Evolutionary conservation across 129 eudicot species (phyloP), one percentile per base, ranked within the genome.

Genomic region (Chrysanthemum lavandulifolium): DNA sequence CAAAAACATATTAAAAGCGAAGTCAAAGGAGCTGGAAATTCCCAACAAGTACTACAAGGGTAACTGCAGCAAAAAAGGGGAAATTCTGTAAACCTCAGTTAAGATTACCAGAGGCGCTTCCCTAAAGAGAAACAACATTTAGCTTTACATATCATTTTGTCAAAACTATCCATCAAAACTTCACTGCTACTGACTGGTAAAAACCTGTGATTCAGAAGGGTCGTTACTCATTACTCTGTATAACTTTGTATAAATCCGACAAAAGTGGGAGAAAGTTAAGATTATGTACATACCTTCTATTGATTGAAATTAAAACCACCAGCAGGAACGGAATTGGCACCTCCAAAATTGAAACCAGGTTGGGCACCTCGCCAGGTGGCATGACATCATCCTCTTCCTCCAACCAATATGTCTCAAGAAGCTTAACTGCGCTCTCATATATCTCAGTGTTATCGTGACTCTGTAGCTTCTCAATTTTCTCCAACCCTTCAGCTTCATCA

Each of bases 321-420:
- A 11, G 82, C 58, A 3, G 95, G 95, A 68, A 90, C 84, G 6
- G 85, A 21, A 82, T 73, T 82, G 5, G 83, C 87, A 53, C 49
- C 75, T 1, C 95, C 95, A 10, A 87, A 87, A 56, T 81, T 89
- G 43, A 51, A 6, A 16, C 33, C 19, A 18, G 82, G 77, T 59
- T 78, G 65, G 10, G 71, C 8, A 1, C 66, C 23, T 83, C 91
- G 12, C 91, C 89, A 50, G 97, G 87, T 36, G 88, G 90, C 79
- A 84, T 65, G 3, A 79, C 89, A 56, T 72, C 82, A 49, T 72
- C 97, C 62, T 85, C 97, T 50, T 91, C 97, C 78, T 87, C 97
- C 82, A 85, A 76, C 97, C 97, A 90, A 73, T 87, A 90, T 3
- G 91, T 87, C 76, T 91, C 97, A 2, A 91, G 91, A 83, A 91